Conservation (phyloP, 371 early-diverging fungal genomes). For the Encephalitozoon romaleae region DNA sequence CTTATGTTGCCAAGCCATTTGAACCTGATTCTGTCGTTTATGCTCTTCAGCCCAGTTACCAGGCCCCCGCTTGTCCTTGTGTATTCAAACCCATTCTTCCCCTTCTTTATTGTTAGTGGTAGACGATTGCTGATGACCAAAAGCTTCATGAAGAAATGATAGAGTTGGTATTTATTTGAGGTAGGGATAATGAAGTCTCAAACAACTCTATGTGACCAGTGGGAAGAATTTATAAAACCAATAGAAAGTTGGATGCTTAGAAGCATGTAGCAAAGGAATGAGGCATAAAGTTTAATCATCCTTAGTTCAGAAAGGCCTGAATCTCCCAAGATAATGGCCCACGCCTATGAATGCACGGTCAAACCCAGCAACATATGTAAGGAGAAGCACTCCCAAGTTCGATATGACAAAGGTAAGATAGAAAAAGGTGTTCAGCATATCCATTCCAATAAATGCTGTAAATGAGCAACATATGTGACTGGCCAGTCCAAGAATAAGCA, state of each 20-base stretch:
- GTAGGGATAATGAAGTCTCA: neutral
- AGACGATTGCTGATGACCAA: conserved; percentile 97
- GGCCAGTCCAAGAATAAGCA: neutral
- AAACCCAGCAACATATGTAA: conserved; percentile 6
- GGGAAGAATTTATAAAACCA: neutral
- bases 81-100: conserved; percentile 64
- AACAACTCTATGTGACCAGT: neutral
- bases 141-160: conserved; percentile 61
- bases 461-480: neutral
- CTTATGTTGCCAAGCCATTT: conserved; percentile 98
- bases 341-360: neutral
- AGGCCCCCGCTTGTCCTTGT: conserved; percentile 87
- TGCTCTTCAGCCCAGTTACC: conserved; percentile 82
- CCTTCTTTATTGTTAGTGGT: conserved; percentile 80
- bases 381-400: neutral
- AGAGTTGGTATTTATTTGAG: neutral
- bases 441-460: conserved; percentile 11
- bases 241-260: neutral
- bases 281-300: neutral
- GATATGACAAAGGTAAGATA: conserved; percentile 17
- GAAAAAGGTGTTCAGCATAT: conserved; percentile 18
- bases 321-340: neutral
- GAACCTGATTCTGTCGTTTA: conserved; percentile 83
- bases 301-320: neutral
- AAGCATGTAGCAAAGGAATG: neutral